Evolutionary conservation across 2,329 filamentous ascomycete species (phyloP), one percentile per base, ranked within the genome.

Genomic region (Pezicula neosporulosa): DNA sequence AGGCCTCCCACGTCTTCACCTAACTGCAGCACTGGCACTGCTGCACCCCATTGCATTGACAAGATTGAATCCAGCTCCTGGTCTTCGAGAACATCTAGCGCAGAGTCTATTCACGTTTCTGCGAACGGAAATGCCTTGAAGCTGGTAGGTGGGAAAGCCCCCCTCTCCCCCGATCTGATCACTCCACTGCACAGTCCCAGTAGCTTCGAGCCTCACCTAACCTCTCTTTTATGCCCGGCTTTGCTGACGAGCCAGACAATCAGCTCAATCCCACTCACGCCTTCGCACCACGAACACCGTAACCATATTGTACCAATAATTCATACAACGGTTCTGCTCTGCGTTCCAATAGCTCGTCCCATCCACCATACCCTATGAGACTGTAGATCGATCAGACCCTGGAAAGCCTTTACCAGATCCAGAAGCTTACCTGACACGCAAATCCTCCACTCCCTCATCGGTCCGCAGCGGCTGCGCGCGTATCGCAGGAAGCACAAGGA

Each of bases 221-320:
- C 2, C 12, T 10, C 9, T 16, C 21, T 16, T 16, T 27, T 28
- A 16, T 28, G 42, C n/a, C 42, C n/a, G 42, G 3, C 16, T 12
- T 15, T 27, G 42, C 42, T 44, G 21, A 44, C 42, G 5, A 28
- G 36, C 36, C 19, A 15, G 47, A 50, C 50, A 60, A 62, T 53
- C 56, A 57, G 58, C 59, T 54, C 60, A 63, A 60, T 28, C 21
- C 42, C n/a, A 59, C 35, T 50, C 54, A 37, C 56, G 55, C 57
- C 44, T 48, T 27, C 19, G 9, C 15, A n/a, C 51, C 24, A 47
- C 44, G 24, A 48, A 18, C 43, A 43, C 49, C 43, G 24, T 42
- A 13, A 30, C 21, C 28, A 24, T 44, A 35, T 41, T 24, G 49
- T 28, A 28, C 49, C 45, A 43, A 44, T 15, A 13, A 39, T 15